Evolutionary conservation across 2,329 filamentous ascomycete species (phyloP), one percentile per base, ranked within the genome.

Genomic region (Pezicula carpinea): DNA sequence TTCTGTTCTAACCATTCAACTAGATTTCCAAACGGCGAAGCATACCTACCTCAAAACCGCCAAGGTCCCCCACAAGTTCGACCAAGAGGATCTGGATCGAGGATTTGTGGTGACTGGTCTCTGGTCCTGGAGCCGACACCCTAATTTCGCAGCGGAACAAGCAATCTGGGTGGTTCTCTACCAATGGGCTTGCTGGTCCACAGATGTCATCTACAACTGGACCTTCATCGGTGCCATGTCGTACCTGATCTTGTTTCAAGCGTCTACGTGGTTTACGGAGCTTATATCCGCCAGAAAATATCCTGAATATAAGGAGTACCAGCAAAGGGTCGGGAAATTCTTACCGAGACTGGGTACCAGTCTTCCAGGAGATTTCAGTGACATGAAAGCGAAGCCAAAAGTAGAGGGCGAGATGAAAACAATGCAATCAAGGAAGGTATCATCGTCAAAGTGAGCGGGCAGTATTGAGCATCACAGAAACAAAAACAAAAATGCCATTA

Each of bases 81-180:
- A 74, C 0, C 81, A 84, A 55, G 80, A 81, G 50, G 89, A 96
- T 45, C 79, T 99, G 21, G 89, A 96, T 54, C 86, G 92, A 32
- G 93, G 93, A 35, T 99, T 99, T 69, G 76, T 87, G 54, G 85
- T 88, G 7, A 81, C 76, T 4, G 93, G 93, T 0, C 73, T 99
- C 6, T 99, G 88, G 85, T 85, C 83, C 1, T 90, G 84, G 72
- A 92, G 86, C 57, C 80, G 93, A 39, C 95, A 99, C 66, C 93
- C 93, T 40, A 99, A 99, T 67, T 99, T 97, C 62, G 82, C 87
- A 5, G 89, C 88, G 5, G 93, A 99, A 69, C 93, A 97, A 69
- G 74, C 82, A 23, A 82, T 97, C 59, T 99, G 93, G 93, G 75
- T 95, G 45, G 71, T 82, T 7, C 68, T 97, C 44, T 97, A 97